These are phyloP conservation scores for Blastobotrys malaysiensis DNA, from an alignment of 1,139 yeast genomes.

Conservation along the genomic window DNA sequence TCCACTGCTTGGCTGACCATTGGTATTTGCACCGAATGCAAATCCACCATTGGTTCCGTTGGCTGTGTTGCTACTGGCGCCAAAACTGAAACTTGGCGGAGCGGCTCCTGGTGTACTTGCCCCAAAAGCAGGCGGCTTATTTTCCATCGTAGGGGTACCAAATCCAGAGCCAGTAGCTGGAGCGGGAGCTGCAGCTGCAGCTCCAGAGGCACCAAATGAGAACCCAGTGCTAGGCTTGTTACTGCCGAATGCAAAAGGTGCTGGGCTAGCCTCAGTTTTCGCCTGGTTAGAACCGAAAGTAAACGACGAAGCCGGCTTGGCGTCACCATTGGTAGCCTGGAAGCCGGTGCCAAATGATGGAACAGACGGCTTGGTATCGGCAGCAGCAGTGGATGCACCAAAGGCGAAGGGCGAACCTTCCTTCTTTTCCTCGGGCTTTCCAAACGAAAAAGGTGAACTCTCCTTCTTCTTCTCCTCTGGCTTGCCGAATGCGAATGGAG, in stretches of 20 bases:
- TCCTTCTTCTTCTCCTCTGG: slow-evolving; percentile 6
- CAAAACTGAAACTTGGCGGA: slow-evolving; percentile 2
- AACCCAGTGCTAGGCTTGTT: slow-evolving; percentile 5
- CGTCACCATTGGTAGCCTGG: background rate
- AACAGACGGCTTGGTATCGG: background rate
- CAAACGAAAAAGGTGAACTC: slow-evolving; percentile 5
- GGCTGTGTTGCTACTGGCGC: background rate
- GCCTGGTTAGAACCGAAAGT: background rate
- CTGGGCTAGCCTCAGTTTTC: background rate
- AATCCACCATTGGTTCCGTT: background rate
- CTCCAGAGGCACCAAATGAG: slow-evolving; percentile 6
- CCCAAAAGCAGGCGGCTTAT: background rate
- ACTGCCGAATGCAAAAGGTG: slow-evolving; percentile 3
- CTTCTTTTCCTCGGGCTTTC: slow-evolving; percentile 2
- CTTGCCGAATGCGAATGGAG: background rate
- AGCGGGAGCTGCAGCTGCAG: background rate
- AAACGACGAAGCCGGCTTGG: background rate
- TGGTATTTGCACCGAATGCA: background rate
- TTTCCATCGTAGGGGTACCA: background rate
- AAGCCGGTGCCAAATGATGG: background rate
- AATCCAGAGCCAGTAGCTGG: slow-evolving; percentile 1
- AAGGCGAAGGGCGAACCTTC: background rate
- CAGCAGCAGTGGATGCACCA: background rate
- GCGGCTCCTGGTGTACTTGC: background rate
- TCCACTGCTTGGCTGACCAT: background rate